Evolutionary conservation across 1,284 basidiomycete species (phyloP), one percentile per base, ranked within the genome.

Genomic region (Garcileccinum viscosum): DNA sequence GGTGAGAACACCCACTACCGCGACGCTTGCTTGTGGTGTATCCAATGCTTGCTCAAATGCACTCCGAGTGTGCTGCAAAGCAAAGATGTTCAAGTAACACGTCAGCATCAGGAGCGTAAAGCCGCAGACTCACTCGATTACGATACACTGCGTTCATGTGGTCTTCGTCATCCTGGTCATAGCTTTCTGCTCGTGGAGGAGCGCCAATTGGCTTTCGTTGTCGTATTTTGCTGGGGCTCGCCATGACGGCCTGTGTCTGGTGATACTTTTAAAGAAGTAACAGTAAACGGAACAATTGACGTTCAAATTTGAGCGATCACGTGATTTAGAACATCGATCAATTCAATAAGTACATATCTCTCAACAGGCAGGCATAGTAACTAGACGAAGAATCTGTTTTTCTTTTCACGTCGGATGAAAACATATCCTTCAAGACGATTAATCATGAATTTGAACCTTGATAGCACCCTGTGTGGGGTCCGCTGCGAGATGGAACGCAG

Each of bases 401-500:
- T 22, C 11, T 15, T 56, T 19, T 22, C 53, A 58, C 32, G 30
- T 56, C 50, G 24, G 15, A 50, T 50, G 17, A 27, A 50, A 58
- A 32, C n/a, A n/a, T n/a, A n/a, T n/a, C n/a, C n/a, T n/a, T n/a
- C n/a, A n/a, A n/a, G n/a, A n/a, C n/a, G n/a, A 32, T 64, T 72
- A 88, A 77, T 89, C 88, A 47, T 80, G 82, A 64, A 90, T 89
- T 72, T 88, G 88, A 69, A 90, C 87, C 75, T 90, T 91, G 75
- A 90, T 90, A 56, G 87, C 87, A n/a, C 89, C 89, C 72, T 88
- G 88, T 38, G 84, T 75, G 56, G 88, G 86, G 76, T 94, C 92
- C 5, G 90, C 90, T 14, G 92, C 90, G 44, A 91, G 87, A 74
- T 94, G 88, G 83, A 96, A 95, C 4, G 95, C 94, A 65, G 90